Evolutionary conservation across 371 early-diverging fungal species (phyloP).

Genomic region (Rhizopus sp.): DNA sequence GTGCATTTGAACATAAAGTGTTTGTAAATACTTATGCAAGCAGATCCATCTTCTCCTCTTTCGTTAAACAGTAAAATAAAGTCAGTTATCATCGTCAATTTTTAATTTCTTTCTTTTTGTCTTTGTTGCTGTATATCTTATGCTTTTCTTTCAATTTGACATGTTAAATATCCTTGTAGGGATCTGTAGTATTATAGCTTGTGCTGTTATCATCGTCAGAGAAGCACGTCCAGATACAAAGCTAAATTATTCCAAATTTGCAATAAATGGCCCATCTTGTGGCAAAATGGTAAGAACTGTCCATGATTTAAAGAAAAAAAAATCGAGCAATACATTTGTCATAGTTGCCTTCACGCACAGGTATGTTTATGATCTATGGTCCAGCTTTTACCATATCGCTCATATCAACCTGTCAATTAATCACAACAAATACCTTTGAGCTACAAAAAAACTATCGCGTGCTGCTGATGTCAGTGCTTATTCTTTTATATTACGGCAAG

Average conservation of each 20-base stretch:
- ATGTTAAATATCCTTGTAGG: conserved; percentile 5
- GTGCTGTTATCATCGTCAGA: conserved; percentile 5
- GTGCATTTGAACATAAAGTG: too few relatives aligned
- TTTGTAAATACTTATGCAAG: too few relatives aligned
- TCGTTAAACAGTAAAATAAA: too few relatives aligned
- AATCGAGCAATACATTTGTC: background rate
- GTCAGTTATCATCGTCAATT: background rate
- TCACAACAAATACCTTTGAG: background rate
- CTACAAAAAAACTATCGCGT: background rate
- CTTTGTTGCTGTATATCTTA: background rate
- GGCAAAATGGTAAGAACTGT: background rate
- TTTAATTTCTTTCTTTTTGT: background rate
- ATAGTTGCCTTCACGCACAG: conserved; percentile 33
- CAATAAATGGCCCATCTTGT: background rate
- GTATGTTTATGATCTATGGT: conserved; percentile 42
- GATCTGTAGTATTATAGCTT: background rate
- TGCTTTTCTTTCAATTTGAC: background rate
- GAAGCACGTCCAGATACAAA: conserved; percentile 31
- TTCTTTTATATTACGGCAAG: conserved; percentile 32
- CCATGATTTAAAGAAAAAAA: background rate
- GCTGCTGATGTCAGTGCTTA: conserved; percentile 4
- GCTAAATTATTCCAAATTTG: conserved; percentile 44
- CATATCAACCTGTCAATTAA: background rate
- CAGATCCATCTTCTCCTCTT: too few relatives aligned
- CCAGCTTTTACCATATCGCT: conserved; percentile 18